Evolutionary conservation across 768 basidiomycete species (phyloP), one percentile per base, ranked within the genome.

Genomic region (Hericium rajendrae): DNA sequence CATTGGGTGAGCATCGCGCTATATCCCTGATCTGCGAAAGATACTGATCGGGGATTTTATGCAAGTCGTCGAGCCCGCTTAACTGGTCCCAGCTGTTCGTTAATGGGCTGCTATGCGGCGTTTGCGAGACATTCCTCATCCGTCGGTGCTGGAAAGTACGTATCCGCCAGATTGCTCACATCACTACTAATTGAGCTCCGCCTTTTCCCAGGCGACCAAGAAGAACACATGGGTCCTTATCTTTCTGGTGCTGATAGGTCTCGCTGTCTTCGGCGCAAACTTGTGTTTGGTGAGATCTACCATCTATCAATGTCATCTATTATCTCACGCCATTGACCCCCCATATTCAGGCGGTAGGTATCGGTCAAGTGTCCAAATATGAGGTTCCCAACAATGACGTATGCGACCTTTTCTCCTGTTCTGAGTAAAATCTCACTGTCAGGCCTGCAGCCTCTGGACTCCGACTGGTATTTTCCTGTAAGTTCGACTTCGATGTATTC

Each of bases 101-200:
- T 38, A 80, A 80, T 60, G 77, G 77, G 3, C 62, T 74, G 9
- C 73, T 81, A 39, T 75, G 73, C 60, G 67, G 72, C 55, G 52
- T 77, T 38, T 80, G 79, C 61, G 74, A 81, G 63, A 66, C 70
- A 3, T 81, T 76, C 59, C 77, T 78, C 48, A 74, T 81, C 26
- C 68, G 73, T 39, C 68, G 76, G 54, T 80, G 80, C 57, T 82
- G 78, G 77, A 78, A 77, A 72, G 81, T 76, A 50, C 15, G 69
- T 15, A 12, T 18, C 2, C 28, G n/a, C 15, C 26, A 10, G 9
- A 24, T n/a, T 24, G 24, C 15, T 26, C 3, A 54, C 15, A 37
- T 28, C 22, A 24, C 32, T 32, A 10, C 32, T 28, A 39, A 12
- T 51, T 48, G 20, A 24, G 48, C 26, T 26, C 26, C 37, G 10